Evolutionary conservation across 1,139 yeast genomes (phyloP).

Genomic region (Scheffersomyces quercinus): DNA sequence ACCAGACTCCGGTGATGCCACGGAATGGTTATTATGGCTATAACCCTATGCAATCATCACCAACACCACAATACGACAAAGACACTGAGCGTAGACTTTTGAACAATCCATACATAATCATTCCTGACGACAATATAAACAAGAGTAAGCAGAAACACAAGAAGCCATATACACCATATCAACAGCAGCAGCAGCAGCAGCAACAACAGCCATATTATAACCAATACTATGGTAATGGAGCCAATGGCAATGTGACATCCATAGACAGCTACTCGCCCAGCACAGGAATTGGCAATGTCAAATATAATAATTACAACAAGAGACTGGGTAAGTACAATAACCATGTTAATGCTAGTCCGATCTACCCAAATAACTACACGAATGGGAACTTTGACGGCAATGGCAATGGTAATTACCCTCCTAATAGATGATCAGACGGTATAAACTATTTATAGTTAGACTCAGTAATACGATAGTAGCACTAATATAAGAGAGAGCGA

Average conservation of each 20-base stretch:
- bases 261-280: no score
- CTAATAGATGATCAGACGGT: no score
- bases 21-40: conserved; percentile 5
- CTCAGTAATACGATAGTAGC: no score
- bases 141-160: conserved; percentile 2
- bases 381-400: neutral
- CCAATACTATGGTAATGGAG: neutral
- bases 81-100: conserved; percentile 31
- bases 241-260: neutral
- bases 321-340: no score
- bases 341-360: no score
- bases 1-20: conserved; percentile 6
- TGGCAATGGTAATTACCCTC: neutral
- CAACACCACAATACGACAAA: conserved; percentile 20
- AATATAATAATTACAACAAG: no score
- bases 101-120: conserved; percentile 33
- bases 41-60: neutral
- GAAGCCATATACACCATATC: neutral
- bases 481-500: no score
- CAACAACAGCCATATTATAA: neutral
- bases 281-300: no score
- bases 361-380: neutral
- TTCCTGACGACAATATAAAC: conserved; percentile 20
- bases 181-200: neutral
- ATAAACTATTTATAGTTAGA: no score